Evolutionary conservation across 2,329 filamentous ascomycete species (phyloP).

Genomic region (Stemphylium vesicarium): DNA sequence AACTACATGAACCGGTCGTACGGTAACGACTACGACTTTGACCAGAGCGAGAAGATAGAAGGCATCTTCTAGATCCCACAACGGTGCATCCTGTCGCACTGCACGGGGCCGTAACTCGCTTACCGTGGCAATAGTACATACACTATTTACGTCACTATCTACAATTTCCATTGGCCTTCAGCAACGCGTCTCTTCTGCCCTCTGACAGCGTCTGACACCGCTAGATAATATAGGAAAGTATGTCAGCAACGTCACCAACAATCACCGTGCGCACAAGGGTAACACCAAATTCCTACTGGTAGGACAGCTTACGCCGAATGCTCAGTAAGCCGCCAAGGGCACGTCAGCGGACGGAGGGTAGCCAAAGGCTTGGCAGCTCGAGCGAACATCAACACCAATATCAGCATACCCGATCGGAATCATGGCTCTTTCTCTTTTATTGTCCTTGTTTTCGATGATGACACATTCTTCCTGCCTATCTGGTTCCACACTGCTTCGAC

Average conservation of each 20-base stretch:
- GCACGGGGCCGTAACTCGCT: too few relatives aligned
- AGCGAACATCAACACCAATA: conserved; percentile 13
- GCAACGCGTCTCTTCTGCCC: not conserved
- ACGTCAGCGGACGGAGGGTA: conserved; percentile 18
- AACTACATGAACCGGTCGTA: conserved; percentile 64
- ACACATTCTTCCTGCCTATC: not conserved
- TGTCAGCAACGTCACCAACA: conserved; percentile 14
- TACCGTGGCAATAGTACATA: too few relatives aligned
- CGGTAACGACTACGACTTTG: conserved; percentile 68
- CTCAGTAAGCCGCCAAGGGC: conserved; percentile 25
- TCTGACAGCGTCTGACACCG: not conserved
- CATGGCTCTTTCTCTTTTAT: not conserved
- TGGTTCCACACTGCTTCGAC: conserved; percentile 4
- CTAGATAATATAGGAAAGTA: not conserved
- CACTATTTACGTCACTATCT: too few relatives aligned
- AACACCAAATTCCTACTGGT: conserved; percentile 9
- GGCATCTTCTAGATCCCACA: conserved; percentile 25
- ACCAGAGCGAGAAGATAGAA: conserved; percentile 51
- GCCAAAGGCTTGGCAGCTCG: conserved; percentile 14
- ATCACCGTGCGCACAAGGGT: not conserved
- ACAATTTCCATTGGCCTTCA: not conserved
- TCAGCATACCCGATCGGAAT: conserved; percentile 8
- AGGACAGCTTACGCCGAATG: conserved; percentile 9
- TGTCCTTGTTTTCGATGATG: conserved; percentile 7
- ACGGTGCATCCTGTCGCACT: not conserved